These are phyloP conservation scores for Salinomyces thailandicus DNA, from an alignment of 2,329 filamentous ascomycete genomes.

Conservation along the genomic window DNA sequence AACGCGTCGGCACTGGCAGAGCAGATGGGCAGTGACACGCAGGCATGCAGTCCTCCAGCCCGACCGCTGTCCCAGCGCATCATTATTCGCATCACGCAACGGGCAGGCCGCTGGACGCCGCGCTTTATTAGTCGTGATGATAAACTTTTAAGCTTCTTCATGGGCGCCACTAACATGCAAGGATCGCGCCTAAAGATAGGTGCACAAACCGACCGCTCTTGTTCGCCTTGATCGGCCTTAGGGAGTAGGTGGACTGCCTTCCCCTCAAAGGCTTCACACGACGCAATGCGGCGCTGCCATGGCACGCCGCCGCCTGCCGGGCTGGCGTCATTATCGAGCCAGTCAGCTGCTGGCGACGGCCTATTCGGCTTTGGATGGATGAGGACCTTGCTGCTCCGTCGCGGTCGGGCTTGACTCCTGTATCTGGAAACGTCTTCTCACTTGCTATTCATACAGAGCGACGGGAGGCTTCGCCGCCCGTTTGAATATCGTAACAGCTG, in stretches of 20 bases:
- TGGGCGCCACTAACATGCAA: slow-evolving; percentile 6
- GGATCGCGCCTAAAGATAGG: slow-evolving; percentile 16
- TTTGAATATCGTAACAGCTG: slow-evolving; percentile 9
- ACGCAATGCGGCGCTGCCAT: slow-evolving; percentile 25
- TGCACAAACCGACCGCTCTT: slow-evolving; percentile 12
- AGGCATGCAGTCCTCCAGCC: too few relatives aligned
- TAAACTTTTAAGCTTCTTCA: slow-evolving; percentile 14
- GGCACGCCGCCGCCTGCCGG: slow-evolving; percentile 13
- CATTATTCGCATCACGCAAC: too few relatives aligned
- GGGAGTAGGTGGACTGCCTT: slow-evolving; percentile 7
- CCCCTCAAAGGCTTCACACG: slow-evolving; percentile 19
- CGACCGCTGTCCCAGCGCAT: too few relatives aligned
- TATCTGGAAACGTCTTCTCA: slow-evolving; percentile 6
- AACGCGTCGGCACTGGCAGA: not conserved
- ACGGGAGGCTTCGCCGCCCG: slow-evolving; percentile 9
- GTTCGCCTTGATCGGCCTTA: slow-evolving; percentile 13
- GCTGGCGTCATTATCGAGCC: slow-evolving; percentile 23
- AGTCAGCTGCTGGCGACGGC: slow-evolving; percentile 17
- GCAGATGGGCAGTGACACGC: too few relatives aligned
- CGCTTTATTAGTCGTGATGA: slow-evolving; percentile 9
- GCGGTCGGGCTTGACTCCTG: slow-evolving; percentile 10
- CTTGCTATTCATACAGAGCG: slow-evolving; percentile 10
- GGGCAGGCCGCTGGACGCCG: too few relatives aligned
- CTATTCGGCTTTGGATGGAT: slow-evolving; percentile 12
- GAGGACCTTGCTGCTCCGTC: slow-evolving; percentile 6